Conservation (phyloP, 2,329 filamentous ascomycete species). For the Alternaria triticimaculans region DNA sequence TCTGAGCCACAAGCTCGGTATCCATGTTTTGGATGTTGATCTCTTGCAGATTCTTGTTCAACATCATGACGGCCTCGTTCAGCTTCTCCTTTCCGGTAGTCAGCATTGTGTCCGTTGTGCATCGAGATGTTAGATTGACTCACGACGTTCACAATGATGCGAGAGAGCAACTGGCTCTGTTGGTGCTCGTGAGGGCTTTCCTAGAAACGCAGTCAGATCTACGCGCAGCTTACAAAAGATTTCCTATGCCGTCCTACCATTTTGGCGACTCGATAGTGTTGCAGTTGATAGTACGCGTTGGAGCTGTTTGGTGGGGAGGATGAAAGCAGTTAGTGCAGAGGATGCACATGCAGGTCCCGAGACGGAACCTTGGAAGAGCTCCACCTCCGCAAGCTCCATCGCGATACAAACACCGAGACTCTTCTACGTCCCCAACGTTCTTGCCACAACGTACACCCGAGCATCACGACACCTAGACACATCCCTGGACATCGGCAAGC, state of each 20-base stretch:
- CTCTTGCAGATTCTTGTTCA: conserved; percentile 93
- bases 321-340: conserved; percentile 35
- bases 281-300: conserved; percentile 22
- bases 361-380: conserved; percentile 17
- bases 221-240: background rate
- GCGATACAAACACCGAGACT: conserved; percentile 7
- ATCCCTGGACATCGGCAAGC: background rate
- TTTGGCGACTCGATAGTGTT: conserved; percentile 5
- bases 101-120: conserved; percentile 2
- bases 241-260: conserved; percentile 32
- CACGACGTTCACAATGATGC: conserved; percentile 98
- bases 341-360: conserved; percentile 18
- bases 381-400: conserved; percentile 29
- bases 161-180: conserved; percentile 88
- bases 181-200: conserved; percentile 98
- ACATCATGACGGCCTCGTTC: conserved; percentile 88
- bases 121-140: conserved; percentile 46
- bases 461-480: background rate
- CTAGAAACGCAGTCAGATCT: conserved; percentile 52
- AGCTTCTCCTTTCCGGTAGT: conserved; percentile 81
- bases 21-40: conserved; percentile 99
- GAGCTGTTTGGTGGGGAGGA: conserved; percentile 31
- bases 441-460: background rate
- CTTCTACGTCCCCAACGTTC: background rate
- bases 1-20: conserved; percentile 94